Conservation (phyloP, 148 eudicot species). For the Spergularia bocconei region DNA sequence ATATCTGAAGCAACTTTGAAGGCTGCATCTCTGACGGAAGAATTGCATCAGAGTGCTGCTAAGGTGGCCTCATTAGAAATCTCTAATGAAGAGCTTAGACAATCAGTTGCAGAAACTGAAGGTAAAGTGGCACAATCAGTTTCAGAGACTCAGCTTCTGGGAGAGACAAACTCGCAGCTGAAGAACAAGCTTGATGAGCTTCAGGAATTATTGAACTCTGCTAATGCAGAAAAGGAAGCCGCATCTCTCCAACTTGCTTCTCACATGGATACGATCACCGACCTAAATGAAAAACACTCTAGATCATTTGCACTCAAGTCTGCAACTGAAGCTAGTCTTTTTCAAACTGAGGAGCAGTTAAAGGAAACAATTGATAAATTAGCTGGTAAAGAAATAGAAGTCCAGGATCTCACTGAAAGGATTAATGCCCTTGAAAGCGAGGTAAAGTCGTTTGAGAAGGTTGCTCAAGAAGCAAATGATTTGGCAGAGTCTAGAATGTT, state of each 20-base stretch:
- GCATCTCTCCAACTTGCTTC: slow-evolving; percentile 59
- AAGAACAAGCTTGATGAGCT: slow-evolving; percentile 64
- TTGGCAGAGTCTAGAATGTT: slow-evolving; percentile 46
- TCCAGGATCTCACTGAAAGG: slow-evolving; percentile 43
- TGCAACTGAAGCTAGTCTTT: slow-evolving; percentile 52
- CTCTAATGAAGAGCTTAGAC: slow-evolving; percentile 59
- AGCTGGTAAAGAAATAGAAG: slow-evolving; percentile 54
- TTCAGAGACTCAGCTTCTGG: slow-evolving; percentile 59
- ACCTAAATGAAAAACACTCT: slow-evolving; percentile 64
- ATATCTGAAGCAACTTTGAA: slow-evolving; percentile 47
- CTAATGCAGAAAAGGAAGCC: slow-evolving; percentile 57
- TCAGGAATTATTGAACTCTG: slow-evolving; percentile 44
- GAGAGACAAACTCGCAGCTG: slow-evolving; percentile 62
- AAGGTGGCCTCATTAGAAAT: slow-evolving; percentile 47
- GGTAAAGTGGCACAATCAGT: slow-evolving; percentile 50
- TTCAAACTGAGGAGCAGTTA: slow-evolving; percentile 47
- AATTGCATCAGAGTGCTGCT: slow-evolving; percentile 36
- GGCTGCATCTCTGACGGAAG: slow-evolving; percentile 42
- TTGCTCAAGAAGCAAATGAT: slow-evolving; percentile 41
- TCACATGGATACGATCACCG: slow-evolving; percentile 61
- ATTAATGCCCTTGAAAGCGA: slow-evolving; percentile 44
- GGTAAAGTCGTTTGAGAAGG: slow-evolving; percentile 43
- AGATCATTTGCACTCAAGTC: slow-evolving; percentile 57
- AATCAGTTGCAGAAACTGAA: slow-evolving; percentile 51
- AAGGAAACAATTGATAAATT: slow-evolving; percentile 45